Base-by-base conservation (phyloP, 305 asterid genomes). In the Fraxinus latifolia region DNA sequence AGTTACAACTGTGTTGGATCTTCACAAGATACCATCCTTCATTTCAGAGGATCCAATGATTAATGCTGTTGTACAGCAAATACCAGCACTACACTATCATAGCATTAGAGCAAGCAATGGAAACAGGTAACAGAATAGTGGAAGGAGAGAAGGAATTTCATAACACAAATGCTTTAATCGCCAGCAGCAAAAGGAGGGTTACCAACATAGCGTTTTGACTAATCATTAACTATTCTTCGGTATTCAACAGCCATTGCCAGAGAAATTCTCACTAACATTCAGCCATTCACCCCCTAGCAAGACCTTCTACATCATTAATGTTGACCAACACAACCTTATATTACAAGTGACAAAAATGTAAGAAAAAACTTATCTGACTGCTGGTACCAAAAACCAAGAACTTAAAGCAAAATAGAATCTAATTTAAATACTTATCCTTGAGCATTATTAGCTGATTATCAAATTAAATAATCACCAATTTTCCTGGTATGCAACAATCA, bases 11-110 rank as follows among this genome's bases (percentile, higher is more conserved):
- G 42, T 60, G n/a, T 62, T 62, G 21, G 37, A 12, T 70, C 75
- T 70, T 31, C 75, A 70, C 42, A 31, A 31, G 42, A 70, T 34
- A 29, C 17, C 75, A 31, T 70, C 75, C 42, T 31, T 29, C 75
- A 70, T 70, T 14, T 29, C 31, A 70, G 72, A 70, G 39, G 42
- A 70, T 14, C 37, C 75, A 70, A 14, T 14, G 23, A 4, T n/a
- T 19, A 70, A 29, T 5, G 39, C 37, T 29, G 7, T 70, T 29
- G 75, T 6, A 29, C 21, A 14, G 75, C 75, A 11, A 5, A 70
- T 70, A 55, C 85, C 55, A 39, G 77, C 55, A 60, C 50, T 80
- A 73, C 83, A 82, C 72, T 53, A 31, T 76, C 80, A 25, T 78
- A 75, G 65, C 19, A 36, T 33, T 55, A 81, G 19, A 50, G 77